These are phyloP conservation scores for Pseudonitzschia delicatissima DNA, from an alignment of 108 stramenopile genomes.

Conservation along the genomic window DNA sequence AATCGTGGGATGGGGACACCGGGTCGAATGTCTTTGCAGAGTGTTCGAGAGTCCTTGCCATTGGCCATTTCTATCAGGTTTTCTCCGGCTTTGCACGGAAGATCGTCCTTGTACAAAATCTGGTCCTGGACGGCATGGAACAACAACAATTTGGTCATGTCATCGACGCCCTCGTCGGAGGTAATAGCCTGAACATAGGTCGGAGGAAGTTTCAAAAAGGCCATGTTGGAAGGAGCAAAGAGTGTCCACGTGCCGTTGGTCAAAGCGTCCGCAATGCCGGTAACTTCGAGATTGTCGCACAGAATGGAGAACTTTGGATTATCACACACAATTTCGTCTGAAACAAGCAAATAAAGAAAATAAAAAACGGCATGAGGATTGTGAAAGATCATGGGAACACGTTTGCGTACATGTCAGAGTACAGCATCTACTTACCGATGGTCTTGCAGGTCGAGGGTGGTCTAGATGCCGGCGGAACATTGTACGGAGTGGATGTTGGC, in stretches of 20 bases:
- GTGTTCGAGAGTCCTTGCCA: conserved; percentile 25
- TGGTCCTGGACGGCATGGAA: conserved; percentile 9
- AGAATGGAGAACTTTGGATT: conserved; percentile 29
- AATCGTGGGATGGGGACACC: neutral
- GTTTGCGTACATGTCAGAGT: neutral
- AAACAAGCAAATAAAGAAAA: neutral
- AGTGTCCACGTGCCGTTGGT: conserved; percentile 10
- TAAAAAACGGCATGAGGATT: neutral
- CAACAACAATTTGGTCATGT: conserved; percentile 17
- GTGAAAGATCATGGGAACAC: neutral
- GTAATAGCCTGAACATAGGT: neutral
- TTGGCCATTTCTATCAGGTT: conserved; percentile 32
- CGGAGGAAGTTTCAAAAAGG: conserved; percentile 29
- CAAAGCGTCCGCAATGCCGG: conserved; percentile 8
- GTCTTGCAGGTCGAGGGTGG: neutral
- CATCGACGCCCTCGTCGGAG: conserved; percentile 6
- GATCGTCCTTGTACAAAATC: conserved; percentile 3
- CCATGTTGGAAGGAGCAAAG: conserved; percentile 49
- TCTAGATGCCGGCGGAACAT: neutral
- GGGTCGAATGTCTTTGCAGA: neutral
- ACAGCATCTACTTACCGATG: neutral
- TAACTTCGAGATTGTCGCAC: neutral
- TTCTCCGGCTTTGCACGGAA: conserved; percentile 11
- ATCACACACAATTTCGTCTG: conserved; percentile 3
- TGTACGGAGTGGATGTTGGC: neutral